These are phyloP conservation scores for Tephrocybe sp. DNA, from an alignment of 768 basidiomycete species.

Conservation along the genomic window DNA sequence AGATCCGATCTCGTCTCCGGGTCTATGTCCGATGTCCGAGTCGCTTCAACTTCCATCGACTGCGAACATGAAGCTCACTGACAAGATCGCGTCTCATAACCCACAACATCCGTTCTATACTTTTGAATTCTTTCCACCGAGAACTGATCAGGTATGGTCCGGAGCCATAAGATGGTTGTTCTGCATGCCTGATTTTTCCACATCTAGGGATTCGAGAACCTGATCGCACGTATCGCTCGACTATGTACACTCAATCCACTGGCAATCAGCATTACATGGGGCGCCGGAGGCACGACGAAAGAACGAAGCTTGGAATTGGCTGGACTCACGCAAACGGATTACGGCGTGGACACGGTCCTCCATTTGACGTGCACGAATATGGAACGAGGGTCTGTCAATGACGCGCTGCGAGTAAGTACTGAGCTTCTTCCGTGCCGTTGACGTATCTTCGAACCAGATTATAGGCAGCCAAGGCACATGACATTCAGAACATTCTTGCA, in stretches of 20 bases:
- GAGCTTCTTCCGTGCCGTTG: constrained; percentile 4
- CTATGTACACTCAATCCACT: constrained; percentile 76
- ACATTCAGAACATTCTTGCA: constrained; percentile 89
- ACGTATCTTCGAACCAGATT: constrained; percentile 4
- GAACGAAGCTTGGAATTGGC: constrained; percentile 89
- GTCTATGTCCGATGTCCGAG: background rate
- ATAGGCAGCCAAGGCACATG: constrained; percentile 76
- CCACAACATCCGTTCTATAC: constrained; percentile 75
- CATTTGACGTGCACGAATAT: constrained; percentile 99
- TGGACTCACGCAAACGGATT: constrained; percentile 66
- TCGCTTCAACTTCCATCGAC: background rate
- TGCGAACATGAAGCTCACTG: constrained; percentile 65
- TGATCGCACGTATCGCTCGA: constrained; percentile 84
- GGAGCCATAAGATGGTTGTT: background rate
- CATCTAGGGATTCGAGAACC: constrained; percentile 84
- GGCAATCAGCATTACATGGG: constrained; percentile 95
- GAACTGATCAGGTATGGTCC: constrained; percentile 75
- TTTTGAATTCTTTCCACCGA: constrained; percentile 97
- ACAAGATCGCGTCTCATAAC: constrained; percentile 55
- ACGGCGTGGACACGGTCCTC: constrained; percentile 83
- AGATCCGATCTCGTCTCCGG: constrained; percentile 8
- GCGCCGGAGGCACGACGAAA: constrained; percentile 91
- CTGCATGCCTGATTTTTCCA: constrained; percentile 1
- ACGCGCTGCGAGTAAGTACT: constrained; percentile 69
- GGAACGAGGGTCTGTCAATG: constrained; percentile 84